Percentiles rank a stretch among this genome's conserved stretches.
Evolutionary conservation across 2,329 filamentous ascomycete genomes (phyloP).

Genomic region (Verticillium albo-atrum): DNA sequence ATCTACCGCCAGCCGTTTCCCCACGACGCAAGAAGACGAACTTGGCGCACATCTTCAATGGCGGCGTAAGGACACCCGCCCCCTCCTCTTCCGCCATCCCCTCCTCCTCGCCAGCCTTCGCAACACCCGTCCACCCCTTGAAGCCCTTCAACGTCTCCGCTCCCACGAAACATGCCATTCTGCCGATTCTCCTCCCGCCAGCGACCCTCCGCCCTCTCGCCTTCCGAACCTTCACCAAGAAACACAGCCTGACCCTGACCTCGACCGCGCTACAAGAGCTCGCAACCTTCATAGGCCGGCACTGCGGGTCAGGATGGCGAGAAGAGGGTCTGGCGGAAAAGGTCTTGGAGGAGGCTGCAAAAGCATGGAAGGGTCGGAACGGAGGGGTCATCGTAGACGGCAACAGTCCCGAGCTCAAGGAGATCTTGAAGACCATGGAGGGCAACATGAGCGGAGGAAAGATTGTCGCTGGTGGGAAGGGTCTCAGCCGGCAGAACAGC

Average conservation of each 20-base stretch:
- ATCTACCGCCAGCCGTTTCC: slow-evolving; percentile 4
- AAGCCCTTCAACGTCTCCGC: slow-evolving; percentile 54
- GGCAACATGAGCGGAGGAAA: slow-evolving; percentile 85
- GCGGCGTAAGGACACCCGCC: slow-evolving; percentile 25
- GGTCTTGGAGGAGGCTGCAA: slow-evolving; percentile 86
- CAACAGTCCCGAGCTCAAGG: slow-evolving; percentile 66
- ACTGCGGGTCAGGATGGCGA: slow-evolving; percentile 94
- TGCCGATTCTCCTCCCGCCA: slow-evolving; percentile 86
- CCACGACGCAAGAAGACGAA: slow-evolving; percentile 21
- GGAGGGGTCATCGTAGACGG: slow-evolving; percentile 91
- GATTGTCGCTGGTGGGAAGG: slow-evolving; percentile 47
- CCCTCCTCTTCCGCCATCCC: slow-evolving; percentile 60
- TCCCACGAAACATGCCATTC: slow-evolving; percentile 52
- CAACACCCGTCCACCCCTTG: slow-evolving; percentile 77
- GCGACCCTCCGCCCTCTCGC: slow-evolving; percentile 84
- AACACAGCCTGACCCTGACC: slow-evolving; percentile 89
- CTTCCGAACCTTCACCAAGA: slow-evolving; percentile 95
- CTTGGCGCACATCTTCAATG: slow-evolving; percentile 30
- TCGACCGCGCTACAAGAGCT: slow-evolving; percentile 81
- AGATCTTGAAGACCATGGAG: slow-evolving; percentile 79
- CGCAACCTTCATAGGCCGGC: slow-evolving; percentile 83
- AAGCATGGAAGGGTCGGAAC: slow-evolving; percentile 85
- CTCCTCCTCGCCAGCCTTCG: slow-evolving; percentile 88
- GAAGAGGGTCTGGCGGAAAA: slow-evolving; percentile 91
- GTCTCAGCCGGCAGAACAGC: slow-evolving; percentile 59